Base-by-base conservation (phyloP, 768 basidiomycete genomes). In the Porpolomopsis calyptriformis region DNA sequence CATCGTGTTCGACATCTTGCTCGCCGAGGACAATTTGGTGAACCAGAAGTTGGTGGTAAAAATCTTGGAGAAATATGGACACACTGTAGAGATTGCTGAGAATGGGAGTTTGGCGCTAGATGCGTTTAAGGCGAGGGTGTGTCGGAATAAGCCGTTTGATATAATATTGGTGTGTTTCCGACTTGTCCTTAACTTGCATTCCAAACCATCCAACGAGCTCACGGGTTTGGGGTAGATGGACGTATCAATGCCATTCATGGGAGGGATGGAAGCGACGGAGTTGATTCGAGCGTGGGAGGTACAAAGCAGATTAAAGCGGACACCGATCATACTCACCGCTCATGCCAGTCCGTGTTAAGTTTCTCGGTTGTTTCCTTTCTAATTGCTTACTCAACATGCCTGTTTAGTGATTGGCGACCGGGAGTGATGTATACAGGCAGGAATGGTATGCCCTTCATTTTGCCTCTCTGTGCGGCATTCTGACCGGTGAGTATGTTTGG, bases 171-270 rank as follows among this genome's bases (percentile, higher is more conserved):
- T 93, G 53, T 55, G 85, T 73, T 29, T 24, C 9, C 41, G n/a
- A 31, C 22, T 20, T 24, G 14, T 38, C 27, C n/a, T 6, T 10
- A 4, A 26, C 10, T 40, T 12, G 50, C n/a, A n/a, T n/a, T n/a
- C n/a, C n/a, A n/a, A n/a, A n/a, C n/a, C n/a, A n/a, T n/a, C n/a
- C n/a, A n/a, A n/a, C n/a, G n/a, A n/a, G 52, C 25, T 49, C 34
- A 42, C 48, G 22, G 2, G 37, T 10, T 42, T 5, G 11, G 24
- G 43, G 12, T 50, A 94, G 87, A 97, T 97, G 94, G 93, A 97
- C 56, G 85, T 96, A 11, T 96, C 92, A 9, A 93, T 94, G 90
- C 90, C 92, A 4, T 84, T 93, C 64, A 97, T 98, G 90, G 92
- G 93, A 41, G 93, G 94, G 52, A 90, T 94, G 82, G 93, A 99